Evolutionary conservation across 2,329 filamentous ascomycete genomes (phyloP).

Genomic region (Ustulina deusta): DNA sequence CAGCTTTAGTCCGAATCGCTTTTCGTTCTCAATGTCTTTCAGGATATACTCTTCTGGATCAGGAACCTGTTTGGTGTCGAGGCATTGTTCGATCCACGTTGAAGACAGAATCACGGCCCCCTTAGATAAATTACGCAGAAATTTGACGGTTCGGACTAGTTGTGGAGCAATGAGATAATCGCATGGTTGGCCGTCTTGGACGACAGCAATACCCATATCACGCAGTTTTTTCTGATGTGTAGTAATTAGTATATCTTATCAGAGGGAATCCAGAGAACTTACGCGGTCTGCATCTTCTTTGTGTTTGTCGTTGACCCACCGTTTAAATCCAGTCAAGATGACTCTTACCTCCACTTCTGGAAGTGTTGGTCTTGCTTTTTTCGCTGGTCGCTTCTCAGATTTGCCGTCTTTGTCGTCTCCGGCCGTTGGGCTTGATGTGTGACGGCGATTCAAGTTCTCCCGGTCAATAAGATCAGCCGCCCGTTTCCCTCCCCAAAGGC

Average conservation of each 20-base stretch:
- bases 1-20: constrained; percentile 76
- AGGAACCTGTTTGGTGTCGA: constrained; percentile 75
- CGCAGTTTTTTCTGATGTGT: constrained; percentile 78
- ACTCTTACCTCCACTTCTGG: constrained; percentile 79
- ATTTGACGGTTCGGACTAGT: constrained; percentile 92
- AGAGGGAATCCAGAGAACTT: constrained; percentile 53
- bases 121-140: constrained; percentile 85
- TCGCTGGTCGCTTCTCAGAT: constrained; percentile 67
- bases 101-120: constrained; percentile 82
- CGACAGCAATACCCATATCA: constrained; percentile 83
- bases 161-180: constrained; percentile 89
- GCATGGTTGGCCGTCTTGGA: constrained; percentile 79
- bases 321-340: constrained; percentile 84
- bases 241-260: constrained; percentile 36
- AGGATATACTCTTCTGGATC: constrained; percentile 75
- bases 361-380: constrained; percentile 71
- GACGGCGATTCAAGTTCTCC: constrained; percentile 53
- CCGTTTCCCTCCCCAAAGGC: constrained; percentile 72
- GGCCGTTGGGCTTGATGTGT: constrained; percentile 55
- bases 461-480: constrained; percentile 70
- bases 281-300: constrained; percentile 86
- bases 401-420: constrained; percentile 51
- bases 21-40: constrained; percentile 78
- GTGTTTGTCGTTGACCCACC: constrained; percentile 79
- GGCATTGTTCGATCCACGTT: constrained; percentile 80